These are phyloP conservation scores for Acanthochlamys bracteata DNA, from an alignment of 106 monocot genomes.

Conservation along the genomic window DNA sequence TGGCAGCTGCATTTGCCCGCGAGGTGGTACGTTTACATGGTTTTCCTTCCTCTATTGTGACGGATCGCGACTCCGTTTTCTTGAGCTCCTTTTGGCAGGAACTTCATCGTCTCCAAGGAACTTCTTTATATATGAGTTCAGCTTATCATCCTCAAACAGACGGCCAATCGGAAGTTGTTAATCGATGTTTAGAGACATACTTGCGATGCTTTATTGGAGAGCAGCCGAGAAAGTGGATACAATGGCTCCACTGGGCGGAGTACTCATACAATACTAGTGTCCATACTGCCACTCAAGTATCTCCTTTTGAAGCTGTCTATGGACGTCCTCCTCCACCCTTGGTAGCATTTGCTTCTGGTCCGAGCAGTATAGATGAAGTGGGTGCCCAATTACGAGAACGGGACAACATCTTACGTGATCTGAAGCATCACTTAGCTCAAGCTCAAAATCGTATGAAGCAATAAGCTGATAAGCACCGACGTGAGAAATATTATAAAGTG, in stretches of 20 bases:
- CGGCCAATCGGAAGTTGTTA: not conserved
- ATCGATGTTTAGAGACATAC: too few species aligned
- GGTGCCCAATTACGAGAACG: not conserved
- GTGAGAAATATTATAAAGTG: not conserved
- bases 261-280: not conserved
- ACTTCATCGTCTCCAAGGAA: not conserved
- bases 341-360: not conserved
- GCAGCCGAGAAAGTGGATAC: not conserved
- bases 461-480: not conserved
- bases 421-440: not conserved
- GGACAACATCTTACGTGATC: not conserved
- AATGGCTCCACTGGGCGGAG: not conserved
- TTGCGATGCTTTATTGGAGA: not conserved
- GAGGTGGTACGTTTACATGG: not conserved
- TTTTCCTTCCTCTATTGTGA: not conserved
- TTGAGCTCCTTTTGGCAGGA: not conserved
- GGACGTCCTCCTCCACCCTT: not conserved
- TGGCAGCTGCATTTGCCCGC: not conserved
- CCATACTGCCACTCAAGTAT: too few species aligned
- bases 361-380: not conserved
- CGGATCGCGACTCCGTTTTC: not conserved
- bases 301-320: constrained; percentile 1
- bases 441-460: not conserved
- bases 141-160: not conserved
- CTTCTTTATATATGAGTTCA: not conserved